Evolutionary conservation across 2,329 filamentous ascomycete genomes (phyloP).

Genomic region (Colletotrichum spinosum): DNA sequence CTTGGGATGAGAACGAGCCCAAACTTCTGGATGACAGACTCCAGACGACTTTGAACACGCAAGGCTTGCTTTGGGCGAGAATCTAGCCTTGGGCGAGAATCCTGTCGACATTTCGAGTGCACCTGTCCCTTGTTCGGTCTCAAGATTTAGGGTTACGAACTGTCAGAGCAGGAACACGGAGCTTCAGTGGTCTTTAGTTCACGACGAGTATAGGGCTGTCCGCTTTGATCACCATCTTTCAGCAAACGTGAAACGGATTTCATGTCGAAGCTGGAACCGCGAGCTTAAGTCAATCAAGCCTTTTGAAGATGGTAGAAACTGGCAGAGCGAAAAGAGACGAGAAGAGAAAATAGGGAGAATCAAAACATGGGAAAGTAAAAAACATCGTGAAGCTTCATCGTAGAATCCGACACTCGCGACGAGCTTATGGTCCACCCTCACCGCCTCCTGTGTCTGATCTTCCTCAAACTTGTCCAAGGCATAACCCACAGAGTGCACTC

Average conservation of each 20-base stretch:
- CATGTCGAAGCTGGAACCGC: conserved; percentile 19
- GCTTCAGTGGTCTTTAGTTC: conserved; percentile 4
- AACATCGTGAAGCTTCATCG: conserved; percentile 19
- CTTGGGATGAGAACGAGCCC: conserved; percentile 27
- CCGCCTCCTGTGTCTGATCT: neutral
- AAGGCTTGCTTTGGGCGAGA: neutral
- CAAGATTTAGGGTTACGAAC: conserved; percentile 7
- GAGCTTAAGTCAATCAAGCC: conserved; percentile 43
- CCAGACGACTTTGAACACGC: conserved; percentile 2
- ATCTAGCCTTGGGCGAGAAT: neutral
- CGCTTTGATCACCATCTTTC: conserved; percentile 30
- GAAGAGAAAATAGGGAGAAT: conserved; percentile 17
- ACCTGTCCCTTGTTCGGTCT: conserved; percentile 6
- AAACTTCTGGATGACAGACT: conserved; percentile 21
- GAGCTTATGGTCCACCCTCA: too few relatives aligned
- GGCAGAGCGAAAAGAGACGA: conserved; percentile 27
- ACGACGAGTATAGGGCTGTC: conserved; percentile 20
- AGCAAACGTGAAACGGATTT: conserved; percentile 30
- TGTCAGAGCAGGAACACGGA: conserved; percentile 22
- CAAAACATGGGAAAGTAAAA: conserved; percentile 33
- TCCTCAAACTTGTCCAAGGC: conserved; percentile 8
- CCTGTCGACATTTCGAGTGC: neutral
- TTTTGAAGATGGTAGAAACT: conserved; percentile 32
- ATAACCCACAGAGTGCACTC: neutral
- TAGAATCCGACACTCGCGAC: neutral